phyloP scores from a whole-genome alignment of 2,329 filamentous ascomycete genomes.

The Niveomyces coronatus region DNA sequence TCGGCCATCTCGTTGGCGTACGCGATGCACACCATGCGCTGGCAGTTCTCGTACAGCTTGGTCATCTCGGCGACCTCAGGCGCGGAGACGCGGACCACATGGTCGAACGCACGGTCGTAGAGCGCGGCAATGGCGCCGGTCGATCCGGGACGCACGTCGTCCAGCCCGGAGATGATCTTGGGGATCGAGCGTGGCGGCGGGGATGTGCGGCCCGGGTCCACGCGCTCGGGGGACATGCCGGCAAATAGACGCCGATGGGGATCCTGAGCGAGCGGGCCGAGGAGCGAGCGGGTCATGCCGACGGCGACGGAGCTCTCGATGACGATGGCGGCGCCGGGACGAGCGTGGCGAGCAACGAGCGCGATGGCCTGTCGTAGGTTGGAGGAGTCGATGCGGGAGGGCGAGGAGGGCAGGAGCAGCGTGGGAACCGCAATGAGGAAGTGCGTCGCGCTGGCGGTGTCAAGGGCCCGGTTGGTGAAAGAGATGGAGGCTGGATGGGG shows the following conservation, averaged over 20 bases:
- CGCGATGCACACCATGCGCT: constrained; percentile 43
- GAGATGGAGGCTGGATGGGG: constrained; percentile 18
- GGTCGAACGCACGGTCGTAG: constrained; percentile 37
- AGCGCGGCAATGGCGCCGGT: constrained; percentile 32
- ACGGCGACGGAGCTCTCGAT: constrained; percentile 45
- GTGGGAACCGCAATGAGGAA: constrained; percentile 46
- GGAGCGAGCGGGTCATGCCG: constrained; percentile 41
- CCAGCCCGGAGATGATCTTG: constrained; percentile 43
- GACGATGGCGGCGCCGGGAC: constrained; percentile 35
- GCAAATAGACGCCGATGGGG: constrained; percentile 33
- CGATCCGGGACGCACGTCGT: constrained; percentile 34
- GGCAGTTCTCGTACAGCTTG: constrained; percentile 49
- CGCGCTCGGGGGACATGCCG: constrained; percentile 42
- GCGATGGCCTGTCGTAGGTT: constrained; percentile 34
- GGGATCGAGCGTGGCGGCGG: constrained; percentile 34
- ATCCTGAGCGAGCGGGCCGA: constrained; percentile 33
- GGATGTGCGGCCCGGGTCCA: constrained; percentile 38
- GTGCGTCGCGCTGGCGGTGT: constrained; percentile 34
- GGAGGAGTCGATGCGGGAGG: constrained; percentile 38
- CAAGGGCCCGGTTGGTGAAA: constrained; percentile 28
- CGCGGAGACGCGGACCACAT: constrained; percentile 35
- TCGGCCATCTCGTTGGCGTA: constrained; percentile 48
- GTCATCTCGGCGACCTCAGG: constrained; percentile 49
- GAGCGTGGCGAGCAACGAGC: constrained; percentile 30
- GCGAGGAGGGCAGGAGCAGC: constrained; percentile 33